Evolutionary conservation across 2,329 filamentous ascomycete species (phyloP).

Genomic region (Mycosphaerella sp.): DNA sequence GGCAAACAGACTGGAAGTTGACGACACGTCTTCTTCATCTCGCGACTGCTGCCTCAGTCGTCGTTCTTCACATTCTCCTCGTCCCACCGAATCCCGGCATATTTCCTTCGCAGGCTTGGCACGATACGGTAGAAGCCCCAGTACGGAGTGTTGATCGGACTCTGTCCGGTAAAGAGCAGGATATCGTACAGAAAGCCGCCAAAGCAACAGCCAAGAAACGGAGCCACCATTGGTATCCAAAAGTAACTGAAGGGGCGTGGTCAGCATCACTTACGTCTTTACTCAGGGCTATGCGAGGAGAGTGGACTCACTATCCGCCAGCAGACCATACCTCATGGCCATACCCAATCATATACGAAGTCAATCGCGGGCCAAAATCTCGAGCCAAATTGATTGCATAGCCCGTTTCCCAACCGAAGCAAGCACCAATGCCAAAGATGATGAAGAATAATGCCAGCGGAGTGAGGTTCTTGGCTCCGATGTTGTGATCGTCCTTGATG

Average conservation of each 20-base stretch:
- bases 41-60: constrained; percentile 2
- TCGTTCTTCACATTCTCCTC: constrained; percentile 21
- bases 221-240: constrained; percentile 65
- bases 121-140: constrained; percentile 52
- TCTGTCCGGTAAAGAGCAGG: constrained; percentile 64
- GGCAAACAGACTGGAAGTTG: background rate
- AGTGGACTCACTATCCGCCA: constrained; percentile 66
- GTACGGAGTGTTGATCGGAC: constrained; percentile 62
- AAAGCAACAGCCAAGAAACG: constrained; percentile 58
- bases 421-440: constrained; percentile 66
- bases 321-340: constrained; percentile 60
- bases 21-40: constrained; percentile 8
- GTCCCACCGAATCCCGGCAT: constrained; percentile 25
- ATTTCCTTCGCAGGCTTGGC: constrained; percentile 27
- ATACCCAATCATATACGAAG: constrained; percentile 63
- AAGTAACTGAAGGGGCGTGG: constrained; percentile 1
- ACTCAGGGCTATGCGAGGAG: background rate
- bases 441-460: constrained; percentile 63
- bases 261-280: background rate
- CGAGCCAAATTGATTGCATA: constrained; percentile 69
- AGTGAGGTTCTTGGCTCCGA: constrained; percentile 52
- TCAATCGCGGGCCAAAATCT: constrained; percentile 64
- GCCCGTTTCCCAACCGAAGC: constrained; percentile 68
- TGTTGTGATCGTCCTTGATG: constrained; percentile 53
- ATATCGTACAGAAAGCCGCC: constrained; percentile 63